Percentiles rank a stretch among this genome's conserved stretches.
Evolutionary conservation across 441 rosid species (phyloP).

Genomic region (Pelargonium australe): DNA sequence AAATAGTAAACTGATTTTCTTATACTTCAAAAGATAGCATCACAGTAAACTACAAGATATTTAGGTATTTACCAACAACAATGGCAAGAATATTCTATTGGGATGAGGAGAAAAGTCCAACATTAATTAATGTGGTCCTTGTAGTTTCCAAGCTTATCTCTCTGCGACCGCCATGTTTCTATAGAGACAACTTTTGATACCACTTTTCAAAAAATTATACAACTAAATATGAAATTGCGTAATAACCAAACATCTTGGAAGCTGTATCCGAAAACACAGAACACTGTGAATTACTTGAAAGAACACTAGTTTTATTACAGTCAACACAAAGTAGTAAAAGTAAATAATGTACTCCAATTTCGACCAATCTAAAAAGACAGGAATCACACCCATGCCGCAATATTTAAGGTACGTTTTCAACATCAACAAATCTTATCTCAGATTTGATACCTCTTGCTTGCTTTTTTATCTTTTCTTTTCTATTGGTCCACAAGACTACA

Average conservation of each 20-base stretch:
- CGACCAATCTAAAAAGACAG: slow-evolving; percentile 1
- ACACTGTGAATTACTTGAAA: background rate
- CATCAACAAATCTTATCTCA: background rate
- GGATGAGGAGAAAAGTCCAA: slow-evolving; percentile 7
- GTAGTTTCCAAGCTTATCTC: background rate
- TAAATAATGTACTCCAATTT: background rate
- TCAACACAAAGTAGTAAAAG: too few species aligned
- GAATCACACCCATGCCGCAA: too few species aligned
- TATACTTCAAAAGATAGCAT: too few species aligned
- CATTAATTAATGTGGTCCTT: background rate
- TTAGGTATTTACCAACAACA: background rate
- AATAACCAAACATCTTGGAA: too few species aligned
- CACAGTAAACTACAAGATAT: background rate
- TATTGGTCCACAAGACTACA: background rate
- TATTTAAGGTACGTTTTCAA: background rate
- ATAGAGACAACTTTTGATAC: background rate
- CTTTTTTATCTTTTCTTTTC: background rate
- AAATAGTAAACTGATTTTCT: too few species aligned
- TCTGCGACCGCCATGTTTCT: background rate
- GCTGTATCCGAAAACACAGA: too few species aligned
- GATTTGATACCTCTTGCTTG: background rate
- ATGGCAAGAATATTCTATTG: background rate
- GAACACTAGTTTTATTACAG: too few species aligned
- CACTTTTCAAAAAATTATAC: too few species aligned
- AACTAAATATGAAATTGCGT: too few species aligned